These are phyloP conservation scores for Babesia ovata DNA, from an alignment of 169 alveolate genomes.

Conservation along the genomic window DNA sequence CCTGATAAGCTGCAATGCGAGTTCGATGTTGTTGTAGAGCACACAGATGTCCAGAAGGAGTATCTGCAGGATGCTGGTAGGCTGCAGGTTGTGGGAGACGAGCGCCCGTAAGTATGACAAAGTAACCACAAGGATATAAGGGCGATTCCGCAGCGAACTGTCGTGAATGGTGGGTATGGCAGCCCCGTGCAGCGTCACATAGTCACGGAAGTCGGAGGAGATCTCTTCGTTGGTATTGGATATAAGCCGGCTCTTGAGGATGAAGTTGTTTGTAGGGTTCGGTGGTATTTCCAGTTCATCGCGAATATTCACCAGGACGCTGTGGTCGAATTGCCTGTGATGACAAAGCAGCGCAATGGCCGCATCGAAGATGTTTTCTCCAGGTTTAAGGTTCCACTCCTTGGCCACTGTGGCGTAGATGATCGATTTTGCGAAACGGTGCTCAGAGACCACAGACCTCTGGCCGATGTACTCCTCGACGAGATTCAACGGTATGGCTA, in stretches of 20 bases:
- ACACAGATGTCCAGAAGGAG: slow-evolving; percentile 56
- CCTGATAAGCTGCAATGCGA: slow-evolving; percentile 19
- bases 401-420: slow-evolving; percentile 36
- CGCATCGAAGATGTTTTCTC: slow-evolving; percentile 46
- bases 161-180: slow-evolving; percentile 27
- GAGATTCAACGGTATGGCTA: slow-evolving; percentile 51
- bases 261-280: slow-evolving; percentile 20
- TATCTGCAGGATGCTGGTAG: slow-evolving; percentile 40
- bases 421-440: slow-evolving; percentile 28
- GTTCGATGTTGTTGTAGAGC: slow-evolving; percentile 34
- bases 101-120: slow-evolving; percentile 49
- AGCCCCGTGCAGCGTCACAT: slow-evolving; percentile 9
- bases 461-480: slow-evolving; percentile 57
- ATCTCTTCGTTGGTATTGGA: slow-evolving; percentile 20
- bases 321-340: slow-evolving; percentile 22
- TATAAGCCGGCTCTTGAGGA: slow-evolving; percentile 34
- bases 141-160: background rate
- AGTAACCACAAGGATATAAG: slow-evolving; percentile 34
- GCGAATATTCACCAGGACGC: slow-evolving; percentile 12
- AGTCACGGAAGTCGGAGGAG: slow-evolving; percentile 21
- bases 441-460: slow-evolving; percentile 52
- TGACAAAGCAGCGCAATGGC: slow-evolving; percentile 49
- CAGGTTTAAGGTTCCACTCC: slow-evolving; percentile 51
- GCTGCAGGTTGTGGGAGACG: slow-evolving; percentile 32
- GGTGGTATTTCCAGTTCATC: slow-evolving; percentile 22